Evolutionary conservation across 1,284 basidiomycete genomes (phyloP), one percentile per base, ranked within the genome.

Genomic region (Schizophyllum amplum): DNA sequence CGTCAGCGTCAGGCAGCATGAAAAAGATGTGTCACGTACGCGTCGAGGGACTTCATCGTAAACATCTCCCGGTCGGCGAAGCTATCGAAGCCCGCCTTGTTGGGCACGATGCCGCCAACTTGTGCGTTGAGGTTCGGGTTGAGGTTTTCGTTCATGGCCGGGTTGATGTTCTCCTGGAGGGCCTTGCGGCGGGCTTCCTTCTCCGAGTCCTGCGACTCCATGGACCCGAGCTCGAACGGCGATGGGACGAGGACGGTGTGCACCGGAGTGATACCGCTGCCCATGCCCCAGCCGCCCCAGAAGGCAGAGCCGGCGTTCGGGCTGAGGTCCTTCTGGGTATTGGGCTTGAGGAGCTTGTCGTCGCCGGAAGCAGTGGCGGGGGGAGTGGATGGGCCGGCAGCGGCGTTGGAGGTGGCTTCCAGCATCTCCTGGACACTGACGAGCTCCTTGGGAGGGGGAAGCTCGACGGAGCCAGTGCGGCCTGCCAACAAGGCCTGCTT

Each of bases 121-220:
- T 42, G 56, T 27, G 15, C 17, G 33, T 46, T 46, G 27, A 25
- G 50, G 59, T 33, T 59, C 59, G n/a, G 62, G 26, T 25, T 54
- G 15, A 50, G 48, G 24, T 48, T 56, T 2, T 68, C 69, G 67
- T 90, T 88, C 66, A 90, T 71, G 21, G 79, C 72, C 0, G 92
- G 92, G 68, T 94, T 94, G 69, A 94, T 81, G 68, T 94, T 94
- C 73, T 89, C 87, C 67, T 87, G 81, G 59, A 82, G 70, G 61
- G 64, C 66, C 63, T 61, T 66, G 58, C 58, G 33, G 20, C 24
- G 52, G 33, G 33, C 58, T 21, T 24, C 55, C 24, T 54, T 54
- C 24, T 57, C n/a, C n/a, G n/a, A n/a, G n/a, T n/a, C n/a, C n/a
- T n/a, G n/a, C n/a, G n/a, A n/a, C n/a, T n/a, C n/a, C n/a, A n/a